Percentiles rank a stretch among this genome's conserved stretches.
Evolutionary conservation across 495 filamentous ascomycete genomes (phyloP).

Genomic region (Mycothermus thermophilus): DNA sequence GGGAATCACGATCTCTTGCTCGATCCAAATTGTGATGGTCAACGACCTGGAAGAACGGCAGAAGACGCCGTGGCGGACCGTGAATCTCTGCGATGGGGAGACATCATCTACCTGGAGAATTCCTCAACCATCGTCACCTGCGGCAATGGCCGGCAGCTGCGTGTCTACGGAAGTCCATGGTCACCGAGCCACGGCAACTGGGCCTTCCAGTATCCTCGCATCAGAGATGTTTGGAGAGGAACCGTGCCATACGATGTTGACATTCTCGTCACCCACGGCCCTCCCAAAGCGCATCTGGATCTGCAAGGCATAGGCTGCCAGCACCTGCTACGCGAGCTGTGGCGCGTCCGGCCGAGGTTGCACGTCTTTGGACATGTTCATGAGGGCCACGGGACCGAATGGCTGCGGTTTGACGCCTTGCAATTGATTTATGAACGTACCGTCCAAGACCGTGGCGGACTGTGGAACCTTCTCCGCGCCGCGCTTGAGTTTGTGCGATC

Average conservation of each 20-base stretch:
- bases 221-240: conserved; percentile 11
- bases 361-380: conserved; percentile 92
- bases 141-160: conserved; percentile 20
- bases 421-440: conserved; percentile 52
- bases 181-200: conserved; percentile 19
- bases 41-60: not conserved
- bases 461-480: conserved; percentile 8
- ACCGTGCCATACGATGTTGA: conserved; percentile 46
- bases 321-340: conserved; percentile 58
- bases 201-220: conserved; percentile 17
- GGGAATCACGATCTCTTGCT: conserved; percentile 41
- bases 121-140: conserved; percentile 16
- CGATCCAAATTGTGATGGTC: conserved; percentile 9
- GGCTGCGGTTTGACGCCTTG: conserved; percentile 64
- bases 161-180: conserved; percentile 28
- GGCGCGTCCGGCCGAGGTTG: conserved; percentile 61
- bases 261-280: conserved; percentile 63
- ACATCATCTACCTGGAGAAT: conserved; percentile 36
- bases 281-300: conserved; percentile 53
- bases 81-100: conserved; percentile 25
- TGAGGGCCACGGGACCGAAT: conserved; percentile 46
- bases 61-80: not conserved
- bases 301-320: conserved; percentile 51
- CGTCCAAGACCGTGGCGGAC: conserved; percentile 11
- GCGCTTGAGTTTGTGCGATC: conserved; percentile 20